Conservation (phyloP, 495 filamentous ascomycete genomes). For the Jackrogersella multiformis region DNA sequence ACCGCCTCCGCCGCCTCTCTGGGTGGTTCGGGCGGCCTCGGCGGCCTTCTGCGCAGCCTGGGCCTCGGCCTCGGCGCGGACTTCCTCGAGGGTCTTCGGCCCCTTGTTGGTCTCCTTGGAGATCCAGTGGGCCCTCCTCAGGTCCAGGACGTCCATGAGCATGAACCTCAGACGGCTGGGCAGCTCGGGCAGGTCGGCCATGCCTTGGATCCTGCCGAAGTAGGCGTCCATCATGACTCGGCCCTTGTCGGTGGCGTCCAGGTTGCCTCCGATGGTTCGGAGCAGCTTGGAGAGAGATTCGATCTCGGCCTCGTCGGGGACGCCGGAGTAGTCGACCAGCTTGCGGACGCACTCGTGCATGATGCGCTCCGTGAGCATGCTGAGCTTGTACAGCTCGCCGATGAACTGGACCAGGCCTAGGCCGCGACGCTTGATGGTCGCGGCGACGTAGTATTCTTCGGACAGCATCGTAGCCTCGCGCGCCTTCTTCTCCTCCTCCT, state of each 20-base stretch:
- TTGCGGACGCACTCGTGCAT: constrained; percentile 99
- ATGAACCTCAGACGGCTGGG: constrained; percentile 92
- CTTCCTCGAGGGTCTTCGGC: constrained; percentile 93
- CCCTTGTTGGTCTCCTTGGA: constrained; percentile 92
- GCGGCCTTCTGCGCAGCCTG: constrained; percentile 72
- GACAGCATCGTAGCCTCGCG: constrained; percentile 85
- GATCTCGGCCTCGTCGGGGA: constrained; percentile 94
- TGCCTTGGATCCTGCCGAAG: constrained; percentile 83
- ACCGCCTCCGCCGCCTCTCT: constrained; percentile 65
- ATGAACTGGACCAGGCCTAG: constrained; percentile 99
- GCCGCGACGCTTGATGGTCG: constrained; percentile 95
- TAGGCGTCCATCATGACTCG: constrained; percentile 89
- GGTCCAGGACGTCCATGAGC: constrained; percentile 92
- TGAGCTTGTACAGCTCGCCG: constrained; percentile 97
- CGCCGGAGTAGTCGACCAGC: constrained; percentile 91
- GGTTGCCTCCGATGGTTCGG: constrained; percentile 85
- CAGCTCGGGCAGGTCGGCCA: constrained; percentile 78
- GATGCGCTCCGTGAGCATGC: constrained; percentile 98
- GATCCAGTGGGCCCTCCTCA: constrained; percentile 76
- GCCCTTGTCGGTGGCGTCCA: constrained; percentile 84
- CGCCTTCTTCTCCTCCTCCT: constrained; percentile 68
- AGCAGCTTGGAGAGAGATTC: constrained; percentile 94
- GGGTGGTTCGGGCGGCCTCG: constrained; percentile 67
- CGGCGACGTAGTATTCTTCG: constrained; percentile 95
- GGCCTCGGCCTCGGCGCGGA: constrained; percentile 83